Evolutionary conservation across 257 asterid genomes (phyloP), one percentile per base, ranked within the genome.

Genomic region (Plantago major): DNA sequence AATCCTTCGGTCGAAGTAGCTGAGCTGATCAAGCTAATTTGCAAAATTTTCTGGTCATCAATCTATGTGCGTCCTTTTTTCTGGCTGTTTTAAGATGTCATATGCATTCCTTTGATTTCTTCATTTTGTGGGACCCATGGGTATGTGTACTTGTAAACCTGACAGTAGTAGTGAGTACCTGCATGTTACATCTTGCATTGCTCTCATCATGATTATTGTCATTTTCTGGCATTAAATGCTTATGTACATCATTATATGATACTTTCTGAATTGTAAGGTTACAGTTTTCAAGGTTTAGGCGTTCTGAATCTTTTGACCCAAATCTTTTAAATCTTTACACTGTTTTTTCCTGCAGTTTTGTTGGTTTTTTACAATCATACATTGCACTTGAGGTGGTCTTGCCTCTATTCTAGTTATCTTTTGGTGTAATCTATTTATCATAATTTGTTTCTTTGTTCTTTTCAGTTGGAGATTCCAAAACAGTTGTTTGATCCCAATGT

Each of bases 41-140:
- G 97, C 89, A 93, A 93, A 79, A 85, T 87, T 72, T 93, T 93
- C 69, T 90, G 97, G 97, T 93, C 99, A 58, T 93, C 87, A 63
- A 93, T 93, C 61, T 93, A 89, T 58, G 99, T 93, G 82, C 19
- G 99, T 70, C 28, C 19, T 40, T 47, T 30, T 22, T 62, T 58
- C 37, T 50, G 55, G 37, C 12, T 26, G 11, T 55, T 58, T 16
- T 53, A 46, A 58, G 22, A 30, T 49, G 56, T 9, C 12, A 18
- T 52, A 33, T 52, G 57, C 57, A 2, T 33, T 50, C 52, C 18
- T 37, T 60, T 7, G 6, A n/a, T 12, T 47, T 47, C 52, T 1
- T 47, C 12, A 33, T 47, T 47, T 16, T 12, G 52, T 47, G 52
- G 52, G 17, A 47, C 52, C 3, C 52, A 12, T 10, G 15, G 40